Conservation (phyloP, 129 eudicot genomes). For the Rutidosis leptorrhynchoides region DNA sequence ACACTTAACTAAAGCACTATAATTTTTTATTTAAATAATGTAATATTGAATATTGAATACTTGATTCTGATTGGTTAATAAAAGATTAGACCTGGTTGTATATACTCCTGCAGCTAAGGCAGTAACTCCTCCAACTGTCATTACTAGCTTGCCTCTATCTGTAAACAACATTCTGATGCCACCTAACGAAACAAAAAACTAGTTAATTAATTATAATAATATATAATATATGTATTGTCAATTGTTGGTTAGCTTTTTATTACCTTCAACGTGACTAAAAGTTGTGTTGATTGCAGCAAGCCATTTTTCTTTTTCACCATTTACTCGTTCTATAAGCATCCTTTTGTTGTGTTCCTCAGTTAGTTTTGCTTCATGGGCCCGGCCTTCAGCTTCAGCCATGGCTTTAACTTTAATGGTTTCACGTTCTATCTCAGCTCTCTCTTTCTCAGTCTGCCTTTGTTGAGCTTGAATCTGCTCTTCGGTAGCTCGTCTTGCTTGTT, state of each 20-base stretch:
- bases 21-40: too few species aligned
- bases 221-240: too few species aligned
- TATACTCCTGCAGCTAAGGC: constrained; percentile 99
- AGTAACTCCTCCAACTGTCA: constrained; percentile 96
- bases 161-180: constrained; percentile 71
- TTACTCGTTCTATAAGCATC: constrained; percentile 79
- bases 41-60: too few species aligned
- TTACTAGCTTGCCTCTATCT: constrained; percentile 75
- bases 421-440: constrained; percentile 92
- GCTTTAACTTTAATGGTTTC: constrained; percentile 91
- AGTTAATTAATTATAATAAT: background rate
- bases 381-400: constrained; percentile 97
- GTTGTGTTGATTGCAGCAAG: constrained; percentile 98
- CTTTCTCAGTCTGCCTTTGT: constrained; percentile 92
- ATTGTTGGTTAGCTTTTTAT: constrained; percentile 1
- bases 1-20: constrained; percentile 11
- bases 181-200: constrained; percentile 47
- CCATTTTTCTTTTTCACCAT: constrained; percentile 98
- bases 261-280: constrained; percentile 96
- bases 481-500: constrained; percentile 90
- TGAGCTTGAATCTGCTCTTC: constrained; percentile 98
- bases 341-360: constrained; percentile 89
- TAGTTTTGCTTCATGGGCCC: constrained; percentile 93
- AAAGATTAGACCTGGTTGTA: constrained; percentile 95
- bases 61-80: too few species aligned